Percentiles rank a stretch among this genome's conserved stretches.
Conservation (phyloP, 441 rosid species). For the Cnidoscolus chayamansa region DNA sequence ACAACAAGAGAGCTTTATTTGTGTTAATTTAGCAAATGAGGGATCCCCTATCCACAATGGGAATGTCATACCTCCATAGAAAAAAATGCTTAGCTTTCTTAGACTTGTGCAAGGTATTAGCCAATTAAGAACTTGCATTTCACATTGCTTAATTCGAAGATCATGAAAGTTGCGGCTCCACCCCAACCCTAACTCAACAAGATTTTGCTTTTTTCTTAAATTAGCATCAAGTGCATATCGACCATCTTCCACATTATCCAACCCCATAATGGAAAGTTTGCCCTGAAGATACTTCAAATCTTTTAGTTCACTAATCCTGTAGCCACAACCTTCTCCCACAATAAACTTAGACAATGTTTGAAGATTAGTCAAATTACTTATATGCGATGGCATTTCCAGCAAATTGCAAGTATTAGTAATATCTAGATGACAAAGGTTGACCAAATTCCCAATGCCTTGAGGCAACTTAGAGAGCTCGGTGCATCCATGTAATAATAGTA, state of each 20-base stretch:
- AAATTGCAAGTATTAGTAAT: background rate
- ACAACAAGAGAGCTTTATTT: constrained; percentile 10
- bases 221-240: background rate
- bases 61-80: background rate
- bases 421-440: background rate
- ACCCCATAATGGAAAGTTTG: background rate
- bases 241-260: background rate
- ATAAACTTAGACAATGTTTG: background rate
- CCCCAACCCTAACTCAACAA: background rate
- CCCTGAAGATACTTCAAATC: background rate
- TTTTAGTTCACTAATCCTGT: background rate
- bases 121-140: background rate
- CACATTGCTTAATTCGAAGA: background rate
- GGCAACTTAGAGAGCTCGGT: background rate
- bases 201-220: background rate
- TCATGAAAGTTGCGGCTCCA: background rate
- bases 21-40: constrained; percentile 11
- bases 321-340: background rate
- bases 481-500: background rate
- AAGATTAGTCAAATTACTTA: background rate
- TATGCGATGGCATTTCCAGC: background rate
- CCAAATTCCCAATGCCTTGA: background rate
- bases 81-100: background rate
- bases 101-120: constrained; percentile 1
- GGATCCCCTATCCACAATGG: constrained; percentile 2